These are phyloP conservation scores for Cyclotella baltica DNA, from an alignment of 108 stramenopile species.

Conservation along the genomic window DNA sequence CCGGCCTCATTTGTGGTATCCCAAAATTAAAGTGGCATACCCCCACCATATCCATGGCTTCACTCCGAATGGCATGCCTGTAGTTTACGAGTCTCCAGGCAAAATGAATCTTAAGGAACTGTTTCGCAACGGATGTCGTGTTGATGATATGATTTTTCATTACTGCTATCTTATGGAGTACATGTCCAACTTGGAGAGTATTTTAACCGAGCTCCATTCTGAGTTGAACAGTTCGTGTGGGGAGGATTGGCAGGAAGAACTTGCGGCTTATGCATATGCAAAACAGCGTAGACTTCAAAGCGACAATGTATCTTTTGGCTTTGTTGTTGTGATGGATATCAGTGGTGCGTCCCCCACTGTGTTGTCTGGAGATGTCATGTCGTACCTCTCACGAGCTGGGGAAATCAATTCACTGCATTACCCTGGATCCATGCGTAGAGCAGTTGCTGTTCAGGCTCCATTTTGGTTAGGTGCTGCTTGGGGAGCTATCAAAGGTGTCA, in stretches of 20 bases:
- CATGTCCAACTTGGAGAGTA: constrained; percentile 50
- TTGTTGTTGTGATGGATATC: constrained; percentile 72
- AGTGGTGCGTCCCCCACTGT: constrained; percentile 48
- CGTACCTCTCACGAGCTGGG: constrained; percentile 63
- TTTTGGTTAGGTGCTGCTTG: constrained; percentile 65
- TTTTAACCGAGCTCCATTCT: constrained; percentile 27
- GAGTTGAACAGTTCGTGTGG: constrained; percentile 7
- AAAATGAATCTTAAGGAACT: constrained; percentile 67
- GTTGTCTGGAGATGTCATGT: constrained; percentile 65
- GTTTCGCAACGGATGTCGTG: constrained; percentile 56
- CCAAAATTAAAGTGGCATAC: constrained; percentile 65
- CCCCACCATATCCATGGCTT: constrained; percentile 65
- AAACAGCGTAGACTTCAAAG: constrained; percentile 38
- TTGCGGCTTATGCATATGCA: constrained; percentile 34
- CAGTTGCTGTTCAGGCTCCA: constrained; percentile 60
- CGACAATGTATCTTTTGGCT: constrained; percentile 50
- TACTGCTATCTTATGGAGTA: constrained; percentile 71
- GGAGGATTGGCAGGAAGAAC: constrained; percentile 46
- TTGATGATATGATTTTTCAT: constrained; percentile 68
- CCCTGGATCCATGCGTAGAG: constrained; percentile 57
- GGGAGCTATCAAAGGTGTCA: constrained; percentile 47
- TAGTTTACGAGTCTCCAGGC: constrained; percentile 67
- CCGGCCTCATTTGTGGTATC: constrained; percentile 58
- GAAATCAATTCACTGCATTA: constrained; percentile 66
- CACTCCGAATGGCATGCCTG: constrained; percentile 58